Evolutionary conservation across 2,329 filamentous ascomycete genomes (phyloP).

Genomic region (Clonostachys solani): DNA sequence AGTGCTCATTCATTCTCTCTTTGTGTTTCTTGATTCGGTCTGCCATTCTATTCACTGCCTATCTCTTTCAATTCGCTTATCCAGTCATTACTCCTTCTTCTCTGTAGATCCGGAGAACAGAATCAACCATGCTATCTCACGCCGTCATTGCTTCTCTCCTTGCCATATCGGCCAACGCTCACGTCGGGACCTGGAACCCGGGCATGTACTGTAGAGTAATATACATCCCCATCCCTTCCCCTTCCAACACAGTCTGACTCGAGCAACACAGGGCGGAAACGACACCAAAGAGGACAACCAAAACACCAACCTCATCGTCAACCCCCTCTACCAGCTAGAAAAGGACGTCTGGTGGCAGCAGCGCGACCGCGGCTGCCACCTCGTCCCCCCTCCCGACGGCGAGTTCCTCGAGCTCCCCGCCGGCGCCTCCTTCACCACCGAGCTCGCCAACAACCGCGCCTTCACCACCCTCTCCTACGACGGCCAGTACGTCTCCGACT

Average conservation of each 20-base stretch:
- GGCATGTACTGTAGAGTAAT: constrained; percentile 10
- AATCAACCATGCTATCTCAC: too few relatives aligned
- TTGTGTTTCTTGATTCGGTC: too few relatives aligned
- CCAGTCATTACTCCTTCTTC: too few relatives aligned
- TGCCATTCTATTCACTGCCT: too few relatives aligned
- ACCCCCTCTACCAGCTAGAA: constrained; percentile 38
- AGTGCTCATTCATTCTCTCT: too few relatives aligned
- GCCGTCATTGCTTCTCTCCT: neutral
- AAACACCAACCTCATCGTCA: constrained; percentile 39
- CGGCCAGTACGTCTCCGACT: constrained; percentile 28
- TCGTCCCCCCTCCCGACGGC: constrained; percentile 21
- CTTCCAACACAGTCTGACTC: too few relatives aligned
- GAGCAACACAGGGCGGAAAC: constrained; percentile 15
- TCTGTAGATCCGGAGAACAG: too few relatives aligned
- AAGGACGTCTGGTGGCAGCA: constrained; percentile 47
- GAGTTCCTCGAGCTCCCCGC: constrained; percentile 39
- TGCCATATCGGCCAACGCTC: constrained; percentile 5
- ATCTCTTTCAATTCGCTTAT: too few relatives aligned
- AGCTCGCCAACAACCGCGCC: constrained; percentile 44
- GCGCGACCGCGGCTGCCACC: constrained; percentile 39
- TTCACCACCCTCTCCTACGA: constrained; percentile 40
- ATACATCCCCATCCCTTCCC: too few relatives aligned
- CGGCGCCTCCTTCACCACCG: constrained; percentile 40
- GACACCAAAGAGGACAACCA: constrained; percentile 22
- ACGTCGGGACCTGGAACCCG: constrained; percentile 10